Percentiles rank a stretch among this genome's conserved stretches.
phyloP scores from a whole-genome alignment of 2,329 filamentous ascomycete species.

The Arthrobotrys conoides region DNA sequence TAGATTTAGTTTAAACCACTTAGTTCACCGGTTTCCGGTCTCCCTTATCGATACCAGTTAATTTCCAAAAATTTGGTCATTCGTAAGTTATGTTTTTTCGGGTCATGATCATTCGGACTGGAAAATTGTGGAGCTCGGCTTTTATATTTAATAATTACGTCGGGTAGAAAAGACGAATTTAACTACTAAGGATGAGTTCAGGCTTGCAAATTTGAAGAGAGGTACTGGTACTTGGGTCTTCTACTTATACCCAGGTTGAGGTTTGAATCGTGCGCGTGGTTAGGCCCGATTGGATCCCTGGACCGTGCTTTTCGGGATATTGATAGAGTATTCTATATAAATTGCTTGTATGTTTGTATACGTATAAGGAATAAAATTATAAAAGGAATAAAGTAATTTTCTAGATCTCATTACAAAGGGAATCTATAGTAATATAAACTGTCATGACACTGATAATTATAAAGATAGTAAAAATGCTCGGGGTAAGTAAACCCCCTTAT shows the following conservation, averaged over 20 bases:
- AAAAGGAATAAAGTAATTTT: too few species aligned
- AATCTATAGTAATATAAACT: neutral
- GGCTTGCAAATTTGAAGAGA: neutral
- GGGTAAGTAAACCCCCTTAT: neutral
- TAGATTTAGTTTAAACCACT: neutral
- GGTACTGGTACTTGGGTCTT: neutral
- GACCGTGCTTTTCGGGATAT: neutral
- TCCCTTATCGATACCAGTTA: neutral
- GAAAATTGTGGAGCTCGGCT: slow-evolving; percentile 7
- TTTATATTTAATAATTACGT: neutral
- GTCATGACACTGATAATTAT: neutral
- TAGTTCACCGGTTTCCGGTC: slow-evolving; percentile 8
- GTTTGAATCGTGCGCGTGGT: too few species aligned
- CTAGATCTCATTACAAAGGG: neutral
- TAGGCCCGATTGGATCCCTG: slow-evolving; percentile 12
- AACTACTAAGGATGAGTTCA: too few species aligned
- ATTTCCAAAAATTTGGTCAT: slow-evolving; percentile 1
- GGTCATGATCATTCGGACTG: too few species aligned
- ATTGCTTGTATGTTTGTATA: too few species aligned
- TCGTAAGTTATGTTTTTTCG: too few species aligned
- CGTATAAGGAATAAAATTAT: too few species aligned
- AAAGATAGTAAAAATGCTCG: neutral
- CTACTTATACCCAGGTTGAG: neutral
- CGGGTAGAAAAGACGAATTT: slow-evolving; percentile 3
- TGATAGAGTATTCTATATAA: too few species aligned